These are phyloP conservation scores for Stevia rebaudiana DNA, from an alignment of 140 eudicot genomes.

Conservation along the genomic window DNA sequence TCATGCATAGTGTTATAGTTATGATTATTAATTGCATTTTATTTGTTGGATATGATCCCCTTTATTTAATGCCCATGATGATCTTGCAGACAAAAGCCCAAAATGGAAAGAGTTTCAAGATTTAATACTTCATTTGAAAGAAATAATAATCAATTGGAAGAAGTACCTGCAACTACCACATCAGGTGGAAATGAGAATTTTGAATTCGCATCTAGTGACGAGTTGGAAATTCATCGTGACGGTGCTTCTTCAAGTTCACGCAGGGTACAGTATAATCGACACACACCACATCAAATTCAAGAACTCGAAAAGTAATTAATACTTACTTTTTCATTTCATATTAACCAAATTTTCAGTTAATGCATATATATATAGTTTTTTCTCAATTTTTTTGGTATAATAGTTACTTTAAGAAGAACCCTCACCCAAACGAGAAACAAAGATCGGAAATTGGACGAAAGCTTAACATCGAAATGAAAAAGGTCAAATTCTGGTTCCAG, in stretches of 20 bases:
- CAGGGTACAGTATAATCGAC: conserved; percentile 38
- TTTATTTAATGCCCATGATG: too few relatives aligned
- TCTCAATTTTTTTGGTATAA: conserved; percentile 12
- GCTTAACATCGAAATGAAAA: conserved; percentile 37
- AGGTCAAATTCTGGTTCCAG: conserved; percentile 70
- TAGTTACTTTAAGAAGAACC: conserved; percentile 47
- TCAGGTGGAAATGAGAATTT: conserved; percentile 35
- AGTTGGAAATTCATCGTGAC: conserved; percentile 21
- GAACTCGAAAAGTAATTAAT: conserved; percentile 56
- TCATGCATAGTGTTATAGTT: too few relatives aligned
- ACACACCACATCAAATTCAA: conserved; percentile 54
- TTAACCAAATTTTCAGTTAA: not conserved
- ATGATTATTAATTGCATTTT: too few relatives aligned
- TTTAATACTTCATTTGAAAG: conserved; percentile 18
- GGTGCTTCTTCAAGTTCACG: conserved; percentile 20
- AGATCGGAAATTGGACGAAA: conserved; percentile 44
- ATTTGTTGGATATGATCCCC: too few relatives aligned
- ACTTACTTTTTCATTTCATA: not conserved
- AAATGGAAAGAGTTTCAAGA: conserved; percentile 33
- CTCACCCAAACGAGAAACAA: conserved; percentile 54
- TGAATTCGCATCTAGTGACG: conserved; percentile 40
- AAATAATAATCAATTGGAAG: conserved; percentile 29
- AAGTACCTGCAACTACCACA: too few relatives aligned
- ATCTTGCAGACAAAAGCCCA: conserved; percentile 30
- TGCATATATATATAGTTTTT: not conserved